These are phyloP conservation scores for Fusarium fracticaudum DNA, from an alignment of 2,329 filamentous ascomycete genomes.

Conservation along the genomic window DNA sequence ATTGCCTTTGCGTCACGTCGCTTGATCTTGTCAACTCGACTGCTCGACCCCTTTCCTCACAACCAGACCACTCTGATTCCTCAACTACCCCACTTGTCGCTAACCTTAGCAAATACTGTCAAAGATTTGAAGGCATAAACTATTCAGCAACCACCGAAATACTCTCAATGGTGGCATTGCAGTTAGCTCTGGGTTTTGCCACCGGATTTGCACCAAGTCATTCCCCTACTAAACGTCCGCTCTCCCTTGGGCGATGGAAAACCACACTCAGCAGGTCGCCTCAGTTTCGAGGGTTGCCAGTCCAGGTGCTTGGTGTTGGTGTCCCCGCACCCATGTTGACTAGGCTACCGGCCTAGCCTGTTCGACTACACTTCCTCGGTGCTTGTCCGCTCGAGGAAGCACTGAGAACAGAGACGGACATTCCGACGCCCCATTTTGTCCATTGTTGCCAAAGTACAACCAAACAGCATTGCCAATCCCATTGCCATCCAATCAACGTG, in stretches of 20 bases:
- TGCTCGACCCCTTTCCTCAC: neutral
- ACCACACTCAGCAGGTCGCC: neutral
- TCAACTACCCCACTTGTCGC: neutral
- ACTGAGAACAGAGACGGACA: neutral
- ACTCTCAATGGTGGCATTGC: conserved; percentile 4
- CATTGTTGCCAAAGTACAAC: conserved; percentile 5
- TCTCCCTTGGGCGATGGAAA: neutral
- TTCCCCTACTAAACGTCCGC: neutral
- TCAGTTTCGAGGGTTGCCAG: neutral
- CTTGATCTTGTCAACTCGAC: conserved; percentile 5
- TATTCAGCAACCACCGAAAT: neutral
- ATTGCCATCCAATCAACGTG: conserved; percentile 7
- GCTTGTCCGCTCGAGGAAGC: conserved; percentile 2
- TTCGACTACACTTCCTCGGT: conserved; percentile 7
- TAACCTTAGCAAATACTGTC: conserved; percentile 22
- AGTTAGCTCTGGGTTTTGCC: neutral
- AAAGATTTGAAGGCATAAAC: conserved; percentile 9
- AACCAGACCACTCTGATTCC: neutral
- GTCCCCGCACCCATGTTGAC: neutral
- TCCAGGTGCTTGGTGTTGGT: conserved; percentile 10
- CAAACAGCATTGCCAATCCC: neutral
- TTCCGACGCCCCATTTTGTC: neutral
- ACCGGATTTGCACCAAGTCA: neutral
- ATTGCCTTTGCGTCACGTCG: conserved; percentile 19
- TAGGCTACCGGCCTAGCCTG: conserved; percentile 3